Base-by-base conservation (phyloP, 140 eudicot genomes). In the Flaveria floridana region DNA sequence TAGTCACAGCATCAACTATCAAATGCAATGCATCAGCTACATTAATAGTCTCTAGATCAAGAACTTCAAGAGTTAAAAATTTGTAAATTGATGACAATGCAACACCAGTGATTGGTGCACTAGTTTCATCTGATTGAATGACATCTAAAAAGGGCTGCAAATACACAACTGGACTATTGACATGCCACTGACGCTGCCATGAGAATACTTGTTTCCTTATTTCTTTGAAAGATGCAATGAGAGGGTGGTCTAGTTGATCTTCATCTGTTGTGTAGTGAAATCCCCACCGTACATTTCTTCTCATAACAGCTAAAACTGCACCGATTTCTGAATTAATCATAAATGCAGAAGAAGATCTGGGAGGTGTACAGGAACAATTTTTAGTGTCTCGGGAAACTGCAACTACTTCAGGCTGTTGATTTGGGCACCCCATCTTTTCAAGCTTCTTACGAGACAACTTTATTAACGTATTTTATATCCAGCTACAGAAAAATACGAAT, bases 201-300 rank as follows among this genome's bases (percentile, higher is more conserved):
- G 79, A 81, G 80, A 88, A 88, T 13, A 88, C 78, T 70, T 84
- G 72, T 72, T 82, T 86, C 20, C 91, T 69, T 25, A 88, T 58
- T 74, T 84, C 87, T 75, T 88, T 86, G 57, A 86, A 88, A 18
- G 88, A 86, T 70, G 68, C 75, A 16, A 88, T 84, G 26, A 88
- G 79, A 56, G 89, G 81, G 66, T 88, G 91, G 73, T 88, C 95
- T 56, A 84, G 15, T 77, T 84, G 91, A 72, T 88, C 91, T 56
- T 86, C 95, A 55, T 80, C 87, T 39, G 81, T 70, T 71, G 84
- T 83, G 82, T 88, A 86, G 48, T 78, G 89, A 53, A 77, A 79
- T 70, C 95, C 91, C 95, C 95, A 88, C 13, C 95, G 82, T 23
- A 88, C 95, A 51, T 88, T 88, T 78, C 95, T 86, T 76, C 95